phyloP scores from a whole-genome alignment of 2,329 filamentous ascomycete genomes.

The Trichoderma sp. region DNA sequence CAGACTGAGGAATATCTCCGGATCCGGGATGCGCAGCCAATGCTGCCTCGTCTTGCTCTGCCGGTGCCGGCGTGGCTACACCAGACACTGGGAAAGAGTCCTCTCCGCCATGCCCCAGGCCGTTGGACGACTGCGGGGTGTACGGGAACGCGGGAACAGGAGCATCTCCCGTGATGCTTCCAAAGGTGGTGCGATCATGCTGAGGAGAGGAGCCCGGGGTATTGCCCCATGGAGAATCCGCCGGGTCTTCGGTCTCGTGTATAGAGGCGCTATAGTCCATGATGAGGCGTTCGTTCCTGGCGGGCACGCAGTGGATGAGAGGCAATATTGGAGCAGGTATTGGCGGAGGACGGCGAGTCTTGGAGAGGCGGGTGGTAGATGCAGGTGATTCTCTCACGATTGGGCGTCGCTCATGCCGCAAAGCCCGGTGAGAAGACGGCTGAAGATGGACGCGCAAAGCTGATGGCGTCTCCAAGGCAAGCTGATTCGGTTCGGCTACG shows the following conservation, averaged over 20 bases:
- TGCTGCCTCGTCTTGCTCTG: conserved; percentile 44
- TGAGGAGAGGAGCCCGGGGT: conserved; percentile 57
- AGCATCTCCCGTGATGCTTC: conserved; percentile 46
- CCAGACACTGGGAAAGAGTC: conserved; percentile 52
- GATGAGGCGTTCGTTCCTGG: conserved; percentile 30
- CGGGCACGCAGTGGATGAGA: conserved; percentile 25
- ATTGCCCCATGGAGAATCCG: conserved; percentile 60
- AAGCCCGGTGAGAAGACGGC: conserved; percentile 5
- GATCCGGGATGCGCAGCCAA: conserved; percentile 30
- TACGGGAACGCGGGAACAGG: conserved; percentile 51
- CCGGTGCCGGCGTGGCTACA: conserved; percentile 52
- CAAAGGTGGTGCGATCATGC: conserved; percentile 51
- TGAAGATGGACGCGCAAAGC: conserved; percentile 26
- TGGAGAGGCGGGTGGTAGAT: not conserved
- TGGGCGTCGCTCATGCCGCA: conserved; percentile 27
- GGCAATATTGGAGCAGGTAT: conserved; percentile 31
- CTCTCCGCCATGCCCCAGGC: conserved; percentile 45
- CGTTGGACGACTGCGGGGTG: conserved; percentile 49
- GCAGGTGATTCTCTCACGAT: not conserved
- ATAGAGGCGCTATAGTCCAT: conserved; percentile 66
- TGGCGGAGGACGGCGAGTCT: not conserved
- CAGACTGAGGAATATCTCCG: conserved; percentile 30
- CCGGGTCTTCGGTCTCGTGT: conserved; percentile 57
- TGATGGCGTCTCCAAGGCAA: conserved; percentile 15
- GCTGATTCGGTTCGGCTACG: conserved; percentile 36